Evolutionary conservation across 345 rosid species (phyloP), one percentile per base, ranked within the genome.

Genomic region (Eucalyptus sp.): DNA sequence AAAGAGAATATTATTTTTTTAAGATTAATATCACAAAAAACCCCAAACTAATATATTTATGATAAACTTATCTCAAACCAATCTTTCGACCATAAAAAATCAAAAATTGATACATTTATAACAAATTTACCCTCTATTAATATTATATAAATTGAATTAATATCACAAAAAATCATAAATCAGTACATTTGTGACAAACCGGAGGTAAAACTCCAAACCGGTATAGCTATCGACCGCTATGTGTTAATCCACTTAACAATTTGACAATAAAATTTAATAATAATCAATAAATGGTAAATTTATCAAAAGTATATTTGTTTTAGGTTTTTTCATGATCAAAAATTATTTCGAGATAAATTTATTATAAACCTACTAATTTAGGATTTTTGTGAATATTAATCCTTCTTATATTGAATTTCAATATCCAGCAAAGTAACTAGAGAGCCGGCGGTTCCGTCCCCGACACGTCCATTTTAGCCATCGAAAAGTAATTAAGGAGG

Each of bases 301-400:
- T 0, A 16, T 56, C 0, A 56, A 0, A 1, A 0, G 6, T 56
- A 2, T 56, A 24, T 0, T 10, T 0, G 0, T 56, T 22, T 4
- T 0, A 0, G 12, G 2, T 1, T 24, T 24, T 56, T 24, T 22
- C 9, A 13, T 8, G 29, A 24, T 56, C 0, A 56, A 56, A 56
- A 10, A 9, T 56, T 22, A 1, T 52, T 52, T 52, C 20, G 58
- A 52, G 58, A 52, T 52, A 56, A 24, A 56, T 56, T 8, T 56
- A 0, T 56, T 56, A 56, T 2, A 56, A 0, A 24, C 2, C 2
- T 24, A 24, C 29, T 22, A 56, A 56, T 22, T 1, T 56, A 22
- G 0, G 62, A 0, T 56, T 56, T 56, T 56, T 56, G 25, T 56
- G 5, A 1, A 22, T 22, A 56, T 56, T 56, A 66, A 7, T 8